Evolutionary conservation across 2,329 filamentous ascomycete genomes (phyloP), one percentile per base, ranked within the genome.

Genomic region (Apiospora phragmitis): DNA sequence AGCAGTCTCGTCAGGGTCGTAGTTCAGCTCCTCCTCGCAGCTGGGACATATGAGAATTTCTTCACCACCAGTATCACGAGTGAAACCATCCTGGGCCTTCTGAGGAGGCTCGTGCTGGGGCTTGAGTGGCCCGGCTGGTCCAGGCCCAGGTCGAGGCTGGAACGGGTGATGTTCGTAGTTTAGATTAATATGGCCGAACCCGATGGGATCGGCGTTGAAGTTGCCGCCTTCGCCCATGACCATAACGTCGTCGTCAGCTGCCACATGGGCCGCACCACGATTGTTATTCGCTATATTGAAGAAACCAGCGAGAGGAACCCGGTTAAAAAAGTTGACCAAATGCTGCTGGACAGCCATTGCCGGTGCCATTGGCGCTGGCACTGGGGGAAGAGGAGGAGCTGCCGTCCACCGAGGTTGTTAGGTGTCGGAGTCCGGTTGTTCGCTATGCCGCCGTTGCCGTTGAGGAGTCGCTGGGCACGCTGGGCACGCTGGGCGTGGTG

Each of bases 21-120:
- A 90, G 7, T 94, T 92, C 21, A 99, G 84, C 81, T 98, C 95
- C 71, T 93, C 88, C 24, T 92, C 91, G 76, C 96, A 99, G 71
- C 93, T 93, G 0, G 95, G 93, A 79, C 96, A 99, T 1, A 97
- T 86, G 2, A 95, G 87, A 0, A 93, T 85, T 47, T 93, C 88
- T 21, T 94, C 90, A 45, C 94, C 91, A 49, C 85, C 88, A 0
- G 93, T 93, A 67, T 90, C 90, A 71, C 95, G 87, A 1, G 93
- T 97, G 77, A 96, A 98, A 0, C 95, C 95, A n/a, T 89, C 84
- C 7, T 88, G 87, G 0, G 93, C 85, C 0, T 90, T 83, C n/a
- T 86, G 84, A 0, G 93, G 91, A 0, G 91, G 85, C 59, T 91
- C 88, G 79, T 95, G 89, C 75, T 18, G 80, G n/a, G 84, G 85